Evolutionary conservation across 2,329 filamentous ascomycete genomes (phyloP), one percentile per base, ranked within the genome.

Genomic region (Fusarium zealandicum): DNA sequence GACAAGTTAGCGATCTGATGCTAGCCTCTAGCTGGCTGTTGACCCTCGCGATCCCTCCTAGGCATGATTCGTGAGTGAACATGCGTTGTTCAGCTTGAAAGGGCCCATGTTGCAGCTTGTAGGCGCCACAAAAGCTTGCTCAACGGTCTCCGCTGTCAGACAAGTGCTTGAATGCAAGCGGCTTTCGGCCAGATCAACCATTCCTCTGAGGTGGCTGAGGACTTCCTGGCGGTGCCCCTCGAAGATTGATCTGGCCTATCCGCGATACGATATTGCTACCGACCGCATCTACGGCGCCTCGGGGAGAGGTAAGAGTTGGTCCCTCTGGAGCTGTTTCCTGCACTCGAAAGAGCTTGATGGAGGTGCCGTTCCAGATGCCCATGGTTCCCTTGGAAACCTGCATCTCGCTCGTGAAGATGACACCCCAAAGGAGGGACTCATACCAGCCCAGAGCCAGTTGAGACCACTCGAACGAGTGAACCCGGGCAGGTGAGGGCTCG

Each of bases 381-480:
- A 93, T 90, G 2, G 90, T 93, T 25, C 93, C 93, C 70, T 89
- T 93, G 1, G 89, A 85, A 22, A 93, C 85, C 52, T 92, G 86
- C 87, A 96, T 91, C 76, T 99, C 95, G 66, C 87, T 88, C 22
- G 90, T 87, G 72, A 97, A 98, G 46, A 97, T 86, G 65, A 97
- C 90, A 13, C 92, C 88, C 95, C 95, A 99, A 9, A 99, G 80
- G 11, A 98, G 80, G 5, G 91, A 93, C 73, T 97, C 92, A 72
- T 98, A 97, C 95, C 95, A 98, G 41, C 93, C 93, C 43, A 98
- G 80, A 0, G 91, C 90, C 28, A 96, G 79, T 1, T 90, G 88
- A 3, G 92, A 93, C 93, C 93, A 98, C 75, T 96, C 92, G 68
- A 98, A 98, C 12, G 91, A 88, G 70, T 97, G 93, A 13, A 95